Percentiles rank a stretch among this genome's conserved stretches.
phyloP scores from a whole-genome alignment of 257 asterid species.

The Nicotiana tabacum region DNA sequence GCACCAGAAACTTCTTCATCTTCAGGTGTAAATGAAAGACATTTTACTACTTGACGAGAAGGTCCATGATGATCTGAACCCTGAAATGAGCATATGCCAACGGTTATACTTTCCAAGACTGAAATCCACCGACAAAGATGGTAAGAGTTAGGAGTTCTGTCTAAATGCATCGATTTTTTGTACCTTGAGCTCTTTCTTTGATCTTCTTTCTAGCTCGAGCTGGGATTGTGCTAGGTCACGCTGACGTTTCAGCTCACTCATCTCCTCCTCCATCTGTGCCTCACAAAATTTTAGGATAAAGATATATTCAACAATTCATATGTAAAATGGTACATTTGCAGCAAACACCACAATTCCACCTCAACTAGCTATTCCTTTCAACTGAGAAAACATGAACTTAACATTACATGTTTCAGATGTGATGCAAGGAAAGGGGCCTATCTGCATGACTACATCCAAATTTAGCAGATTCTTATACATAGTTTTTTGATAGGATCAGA shows the following conservation, averaged over 20 bases:
- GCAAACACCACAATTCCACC: not conserved
- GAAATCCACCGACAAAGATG: not conserved
- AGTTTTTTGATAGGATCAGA: not conserved
- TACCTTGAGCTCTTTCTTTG: constrained; percentile 72
- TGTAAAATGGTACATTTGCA: not conserved
- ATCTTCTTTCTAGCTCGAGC: constrained; percentile 70
- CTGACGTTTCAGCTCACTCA: constrained; percentile 78
- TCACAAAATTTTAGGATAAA: constrained; percentile 13
- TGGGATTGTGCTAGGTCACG: constrained; percentile 75
- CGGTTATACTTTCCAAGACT: not conserved
- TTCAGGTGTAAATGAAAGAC: constrained; percentile 55
- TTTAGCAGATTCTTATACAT: not conserved
- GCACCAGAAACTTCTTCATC: constrained; percentile 32
- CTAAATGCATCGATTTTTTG: not conserved
- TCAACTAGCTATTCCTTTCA: not conserved
- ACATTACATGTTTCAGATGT: not conserved
- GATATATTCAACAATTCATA: not conserved
- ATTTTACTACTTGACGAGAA: constrained; percentile 64
- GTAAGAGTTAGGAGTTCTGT: not conserved
- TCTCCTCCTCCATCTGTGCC: constrained; percentile 85
- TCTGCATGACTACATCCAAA: not conserved
- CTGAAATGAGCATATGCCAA: constrained; percentile 35
- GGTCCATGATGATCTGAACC: constrained; percentile 59
- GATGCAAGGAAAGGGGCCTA: not conserved
- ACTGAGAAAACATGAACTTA: not conserved